Conservation (phyloP, 1,139 yeast species). For the Magnusiomyces tetraspermus region DNA sequence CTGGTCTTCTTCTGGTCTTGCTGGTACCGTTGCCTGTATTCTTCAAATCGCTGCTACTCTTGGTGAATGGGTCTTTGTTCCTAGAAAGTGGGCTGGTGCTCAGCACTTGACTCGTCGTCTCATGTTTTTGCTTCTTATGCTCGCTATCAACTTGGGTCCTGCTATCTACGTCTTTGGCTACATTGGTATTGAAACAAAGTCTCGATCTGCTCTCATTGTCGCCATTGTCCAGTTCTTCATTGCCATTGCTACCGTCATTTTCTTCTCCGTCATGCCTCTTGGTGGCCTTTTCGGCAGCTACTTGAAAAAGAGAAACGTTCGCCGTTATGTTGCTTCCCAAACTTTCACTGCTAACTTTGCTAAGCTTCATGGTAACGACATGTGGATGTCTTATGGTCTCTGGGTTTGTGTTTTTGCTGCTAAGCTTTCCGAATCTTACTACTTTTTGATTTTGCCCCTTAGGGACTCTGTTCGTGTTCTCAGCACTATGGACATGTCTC, state of each 20-base stretch:
- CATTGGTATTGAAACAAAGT: constrained; percentile 50
- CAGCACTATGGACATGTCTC: constrained; percentile 49
- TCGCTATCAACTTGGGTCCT: constrained; percentile 72
- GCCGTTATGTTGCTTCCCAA: constrained; percentile 88
- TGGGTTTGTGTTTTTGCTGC: constrained; percentile 88
- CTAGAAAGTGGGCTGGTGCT: constrained; percentile 99
- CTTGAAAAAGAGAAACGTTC: constrained; percentile 67
- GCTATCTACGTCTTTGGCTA: constrained; percentile 75
- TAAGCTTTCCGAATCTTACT: constrained; percentile 82
- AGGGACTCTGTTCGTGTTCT: constrained; percentile 87
- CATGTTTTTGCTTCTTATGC: constrained; percentile 57
- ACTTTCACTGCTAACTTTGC: constrained; percentile 91
- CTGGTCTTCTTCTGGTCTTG: constrained; percentile 91
- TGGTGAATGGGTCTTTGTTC: constrained; percentile 93
- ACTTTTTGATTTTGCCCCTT: constrained; percentile 78
- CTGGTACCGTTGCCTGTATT: constrained; percentile 76
- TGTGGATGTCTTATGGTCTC: constrained; percentile 91
- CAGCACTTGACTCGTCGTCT: constrained; percentile 89
- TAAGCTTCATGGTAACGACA: constrained; percentile 72
- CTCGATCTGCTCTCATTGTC: constrained; percentile 71
- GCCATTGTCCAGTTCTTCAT: constrained; percentile 85
- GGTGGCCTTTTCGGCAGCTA: constrained; percentile 88
- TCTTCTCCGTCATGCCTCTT: constrained; percentile 93
- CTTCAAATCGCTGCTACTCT: constrained; percentile 83
- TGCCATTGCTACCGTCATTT: constrained; percentile 71